Evolutionary conservation across 805 yeast genomes (phyloP).

Genomic region (Wickerhamiella cacticola): DNA sequence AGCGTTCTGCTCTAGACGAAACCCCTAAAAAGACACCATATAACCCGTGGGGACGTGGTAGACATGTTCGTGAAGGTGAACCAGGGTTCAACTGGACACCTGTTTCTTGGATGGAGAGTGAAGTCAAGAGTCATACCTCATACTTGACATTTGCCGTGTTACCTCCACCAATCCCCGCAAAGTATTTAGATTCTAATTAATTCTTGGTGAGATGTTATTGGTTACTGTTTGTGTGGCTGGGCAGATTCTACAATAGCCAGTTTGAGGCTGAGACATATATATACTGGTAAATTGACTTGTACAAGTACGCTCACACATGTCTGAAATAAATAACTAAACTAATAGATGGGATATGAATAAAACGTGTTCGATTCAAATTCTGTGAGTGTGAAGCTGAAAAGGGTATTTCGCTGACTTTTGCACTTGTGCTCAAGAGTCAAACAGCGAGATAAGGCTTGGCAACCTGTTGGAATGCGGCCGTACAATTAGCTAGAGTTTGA

Average conservation of each 20-base stretch:
- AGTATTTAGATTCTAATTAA: neutral
- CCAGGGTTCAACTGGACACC: conserved; percentile 63
- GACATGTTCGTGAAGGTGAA: conserved; percentile 80
- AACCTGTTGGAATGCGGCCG: too few species aligned
- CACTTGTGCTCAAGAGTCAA: too few species aligned
- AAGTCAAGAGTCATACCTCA: conserved; percentile 86
- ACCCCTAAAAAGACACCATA: conserved; percentile 29
- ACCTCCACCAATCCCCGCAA: conserved; percentile 25
- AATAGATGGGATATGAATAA: too few species aligned
- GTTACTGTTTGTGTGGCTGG: too few species aligned
- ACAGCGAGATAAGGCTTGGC: too few species aligned
- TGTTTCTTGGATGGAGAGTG: conserved; percentile 74
- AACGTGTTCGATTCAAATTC: neutral
- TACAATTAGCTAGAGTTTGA: too few species aligned
- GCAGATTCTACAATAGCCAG: too few species aligned
- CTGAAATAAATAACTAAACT: neutral
- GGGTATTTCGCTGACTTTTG: too few species aligned
- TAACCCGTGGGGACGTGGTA: conserved; percentile 90
- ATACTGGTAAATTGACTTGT: too few species aligned
- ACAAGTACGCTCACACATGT: too few species aligned
- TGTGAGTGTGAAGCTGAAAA: neutral
- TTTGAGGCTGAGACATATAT: too few species aligned
- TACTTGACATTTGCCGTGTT: conserved; percentile 77
- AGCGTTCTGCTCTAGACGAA: conserved; percentile 14
- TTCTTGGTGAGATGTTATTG: too few species aligned